A percentile compares a stretch with the other conserved stretches of the same genome.
Evolutionary conservation across 257 asterid species (phyloP).

Genomic region (Jaltomata sinuosa): DNA sequence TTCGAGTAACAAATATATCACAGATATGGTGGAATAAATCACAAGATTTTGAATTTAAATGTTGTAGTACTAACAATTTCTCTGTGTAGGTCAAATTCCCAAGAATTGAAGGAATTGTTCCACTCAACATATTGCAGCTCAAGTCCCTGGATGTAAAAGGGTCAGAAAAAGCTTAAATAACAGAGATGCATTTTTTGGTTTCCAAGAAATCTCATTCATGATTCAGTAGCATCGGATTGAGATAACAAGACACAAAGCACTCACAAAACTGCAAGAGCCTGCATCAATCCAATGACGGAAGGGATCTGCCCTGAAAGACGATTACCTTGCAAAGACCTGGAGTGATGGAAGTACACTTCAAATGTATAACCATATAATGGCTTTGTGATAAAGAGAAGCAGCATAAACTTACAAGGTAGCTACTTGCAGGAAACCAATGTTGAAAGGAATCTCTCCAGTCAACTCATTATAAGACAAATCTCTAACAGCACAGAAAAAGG

Average conservation of each 20-base stretch:
- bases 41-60: background rate
- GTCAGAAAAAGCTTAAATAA: background rate
- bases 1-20: background rate
- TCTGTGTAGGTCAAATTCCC: slow-evolving; percentile 92
- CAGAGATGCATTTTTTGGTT: background rate
- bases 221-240: background rate
- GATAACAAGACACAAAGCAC: slow-evolving; percentile 3
- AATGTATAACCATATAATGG: background rate
- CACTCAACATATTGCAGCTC: slow-evolving; percentile 80
- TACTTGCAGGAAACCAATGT: slow-evolving; percentile 96
- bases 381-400: background rate
- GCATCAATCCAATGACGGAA: slow-evolving; percentile 95
- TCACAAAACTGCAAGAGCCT: slow-evolving; percentile 97
- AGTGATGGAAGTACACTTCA: background rate
- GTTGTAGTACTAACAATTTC: slow-evolving; percentile 52
- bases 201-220: background rate
- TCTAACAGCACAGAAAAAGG: slow-evolving; percentile 27
- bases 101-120: slow-evolving; percentile 78
- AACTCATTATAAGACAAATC: slow-evolving; percentile 84
- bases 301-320: slow-evolving; percentile 71
- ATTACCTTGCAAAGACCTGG: slow-evolving; percentile 55
- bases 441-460: slow-evolving; percentile 81
- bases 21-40: background rate
- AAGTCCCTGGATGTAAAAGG: slow-evolving; percentile 45
- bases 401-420: slow-evolving; percentile 76